phyloP scores from a whole-genome alignment of 2,329 filamentous ascomycete species.

The Cytospora schulzeri region DNA sequence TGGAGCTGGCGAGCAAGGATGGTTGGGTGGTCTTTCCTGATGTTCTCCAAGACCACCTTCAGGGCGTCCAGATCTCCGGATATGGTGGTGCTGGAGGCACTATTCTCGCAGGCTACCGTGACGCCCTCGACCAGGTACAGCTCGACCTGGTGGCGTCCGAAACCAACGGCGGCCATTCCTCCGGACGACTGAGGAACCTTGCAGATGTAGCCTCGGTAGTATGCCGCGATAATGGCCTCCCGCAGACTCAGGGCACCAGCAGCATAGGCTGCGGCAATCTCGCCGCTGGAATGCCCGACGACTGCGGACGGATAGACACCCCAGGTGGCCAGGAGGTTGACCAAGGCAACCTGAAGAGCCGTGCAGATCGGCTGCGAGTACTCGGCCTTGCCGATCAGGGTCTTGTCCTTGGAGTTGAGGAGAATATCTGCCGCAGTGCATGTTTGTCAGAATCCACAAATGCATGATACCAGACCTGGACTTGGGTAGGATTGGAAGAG shows the following conservation, averaged over 20 bases:
- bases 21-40: neutral
- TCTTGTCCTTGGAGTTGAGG: too few relatives aligned
- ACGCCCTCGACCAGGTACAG: conserved; percentile 1
- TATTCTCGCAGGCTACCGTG: conserved; percentile 16
- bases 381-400: too few relatives aligned
- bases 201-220: neutral
- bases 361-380: conserved; percentile 38
- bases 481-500: too few relatives aligned
- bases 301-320: conserved; percentile 34
- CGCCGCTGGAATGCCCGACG: conserved; percentile 34
- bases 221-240: too few relatives aligned
- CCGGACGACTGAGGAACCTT: neutral
- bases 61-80: conserved; percentile 33
- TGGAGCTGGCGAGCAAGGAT: neutral
- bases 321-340: conserved; percentile 32
- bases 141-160: conserved; percentile 4
- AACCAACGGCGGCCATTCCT: conserved; percentile 5
- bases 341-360: conserved; percentile 34
- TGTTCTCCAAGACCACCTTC: neutral
- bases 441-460: too few relatives aligned
- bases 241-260: neutral
- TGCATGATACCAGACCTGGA: too few relatives aligned
- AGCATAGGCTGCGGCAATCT: conserved; percentile 13
- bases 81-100: conserved; percentile 37
- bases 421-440: too few relatives aligned